These are phyloP conservation scores for Dendrobium catenatum DNA, from an alignment of 106 monocot genomes.

Conservation along the genomic window DNA sequence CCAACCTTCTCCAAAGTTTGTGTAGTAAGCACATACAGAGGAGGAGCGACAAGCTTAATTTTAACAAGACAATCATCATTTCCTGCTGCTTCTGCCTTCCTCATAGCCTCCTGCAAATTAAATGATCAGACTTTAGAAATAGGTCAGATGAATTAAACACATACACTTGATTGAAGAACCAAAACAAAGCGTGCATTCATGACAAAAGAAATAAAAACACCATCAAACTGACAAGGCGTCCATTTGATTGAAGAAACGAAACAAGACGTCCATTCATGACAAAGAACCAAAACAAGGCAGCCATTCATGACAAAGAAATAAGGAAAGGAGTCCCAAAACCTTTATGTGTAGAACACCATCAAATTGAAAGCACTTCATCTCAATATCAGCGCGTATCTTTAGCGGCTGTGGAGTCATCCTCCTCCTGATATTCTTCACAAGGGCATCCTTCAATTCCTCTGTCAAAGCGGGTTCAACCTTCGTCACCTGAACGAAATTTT, in stretches of 20 bases:
- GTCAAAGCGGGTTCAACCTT: conserved; percentile 56
- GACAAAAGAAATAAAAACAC: no score
- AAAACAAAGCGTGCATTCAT: no score
- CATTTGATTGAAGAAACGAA: neutral
- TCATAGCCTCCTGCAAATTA: conserved; percentile 53
- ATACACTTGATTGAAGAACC: neutral
- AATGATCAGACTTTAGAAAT: neutral
- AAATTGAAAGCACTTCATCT: conserved; percentile 81
- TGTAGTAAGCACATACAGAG: conserved; percentile 73
- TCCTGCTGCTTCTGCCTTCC: conserved; percentile 60
- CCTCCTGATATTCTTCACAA: conserved; percentile 64
- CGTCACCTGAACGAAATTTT: conserved; percentile 22
- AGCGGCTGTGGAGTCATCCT: conserved; percentile 79
- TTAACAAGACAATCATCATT: conserved; percentile 63
- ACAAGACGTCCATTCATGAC: no score
- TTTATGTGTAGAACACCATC: conserved; percentile 78
- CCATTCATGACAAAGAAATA: neutral
- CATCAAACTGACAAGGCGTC: no score
- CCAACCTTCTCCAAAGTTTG: conserved; percentile 42
- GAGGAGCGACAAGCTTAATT: conserved; percentile 66
- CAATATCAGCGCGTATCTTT: conserved; percentile 72
- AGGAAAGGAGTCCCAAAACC: conserved; percentile 16
- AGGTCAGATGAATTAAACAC: neutral
- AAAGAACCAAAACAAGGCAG: neutral
- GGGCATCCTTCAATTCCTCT: conserved; percentile 51